Evolutionary conservation across 148 eudicot genomes (phyloP).

Genomic region (Camellia japonica): DNA sequence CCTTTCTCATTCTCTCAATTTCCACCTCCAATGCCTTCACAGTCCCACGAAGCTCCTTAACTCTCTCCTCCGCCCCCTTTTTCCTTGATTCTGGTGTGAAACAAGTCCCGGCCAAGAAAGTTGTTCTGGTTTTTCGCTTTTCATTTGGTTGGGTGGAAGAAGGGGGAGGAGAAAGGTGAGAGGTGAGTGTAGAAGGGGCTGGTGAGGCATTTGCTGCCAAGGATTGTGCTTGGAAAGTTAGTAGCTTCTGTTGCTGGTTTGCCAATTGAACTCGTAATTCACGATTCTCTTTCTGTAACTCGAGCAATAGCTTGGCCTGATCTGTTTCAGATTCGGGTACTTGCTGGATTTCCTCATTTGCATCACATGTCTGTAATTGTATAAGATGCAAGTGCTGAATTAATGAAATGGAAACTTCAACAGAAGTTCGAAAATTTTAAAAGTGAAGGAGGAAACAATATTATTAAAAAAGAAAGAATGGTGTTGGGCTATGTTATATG

Average conservation of each 20-base stretch:
- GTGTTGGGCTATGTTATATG: too few species aligned
- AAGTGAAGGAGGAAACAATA: background rate
- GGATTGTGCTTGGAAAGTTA: constrained; percentile 64
- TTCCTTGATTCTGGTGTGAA: constrained; percentile 63
- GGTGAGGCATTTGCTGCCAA: constrained; percentile 66
- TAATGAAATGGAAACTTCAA: background rate
- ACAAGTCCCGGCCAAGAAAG: constrained; percentile 37
- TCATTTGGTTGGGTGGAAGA: constrained; percentile 41
- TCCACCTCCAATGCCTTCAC: constrained; percentile 57
- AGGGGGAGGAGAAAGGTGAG: constrained; percentile 45
- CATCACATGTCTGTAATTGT: constrained; percentile 51
- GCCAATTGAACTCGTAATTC: constrained; percentile 69
- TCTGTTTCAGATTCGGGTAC: constrained; percentile 52
- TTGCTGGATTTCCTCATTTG: constrained; percentile 55
- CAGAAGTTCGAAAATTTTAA: background rate
- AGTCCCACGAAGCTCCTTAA: constrained; percentile 49
- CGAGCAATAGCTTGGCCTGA: constrained; percentile 67
- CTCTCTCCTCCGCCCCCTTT: constrained; percentile 48
- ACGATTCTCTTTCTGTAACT: constrained; percentile 78
- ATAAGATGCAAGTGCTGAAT: background rate
- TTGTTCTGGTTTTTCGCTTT: constrained; percentile 43
- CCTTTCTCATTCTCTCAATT: constrained; percentile 68
- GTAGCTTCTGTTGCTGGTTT: constrained; percentile 73
- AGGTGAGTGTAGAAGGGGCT: constrained; percentile 42
- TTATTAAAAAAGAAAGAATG: background rate